A percentile compares a stretch with the other conserved stretches of the same genome.
Evolutionary conservation across 2,329 filamentous ascomycete genomes (phyloP).

Genomic region (Fusarium pseudoanthophilum): DNA sequence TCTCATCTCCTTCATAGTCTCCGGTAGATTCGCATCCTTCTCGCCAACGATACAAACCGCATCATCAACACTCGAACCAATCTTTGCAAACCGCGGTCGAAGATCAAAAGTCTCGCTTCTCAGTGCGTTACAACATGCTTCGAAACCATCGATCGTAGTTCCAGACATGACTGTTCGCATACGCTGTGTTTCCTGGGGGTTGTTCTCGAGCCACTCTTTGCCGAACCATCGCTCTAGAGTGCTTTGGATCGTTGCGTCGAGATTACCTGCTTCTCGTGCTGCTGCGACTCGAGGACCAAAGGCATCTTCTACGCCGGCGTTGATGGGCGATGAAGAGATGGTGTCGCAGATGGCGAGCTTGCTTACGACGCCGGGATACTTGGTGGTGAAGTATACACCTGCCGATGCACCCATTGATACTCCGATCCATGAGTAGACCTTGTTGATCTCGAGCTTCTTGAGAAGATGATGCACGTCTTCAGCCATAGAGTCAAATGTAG

Average conservation of each 20-base stretch:
- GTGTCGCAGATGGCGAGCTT: constrained; percentile 55
- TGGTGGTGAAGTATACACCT: constrained; percentile 52
- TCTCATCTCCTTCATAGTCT: constrained; percentile 53
- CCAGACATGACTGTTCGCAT: constrained; percentile 51
- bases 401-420: constrained; percentile 58
- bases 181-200: constrained; percentile 50
- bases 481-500: constrained; percentile 54
- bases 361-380: constrained; percentile 52
- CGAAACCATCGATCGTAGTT: constrained; percentile 54
- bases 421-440: constrained; percentile 55
- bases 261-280: constrained; percentile 47
- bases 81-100: constrained; percentile 47
- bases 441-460: constrained; percentile 44
- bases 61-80: constrained; percentile 50
- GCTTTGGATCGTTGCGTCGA: constrained; percentile 46
- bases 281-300: constrained; percentile 51
- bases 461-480: constrained; percentile 53
- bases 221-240: constrained; percentile 57
- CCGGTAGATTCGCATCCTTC: constrained; percentile 54
- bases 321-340: constrained; percentile 52
- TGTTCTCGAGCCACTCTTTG: constrained; percentile 49
- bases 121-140: constrained; percentile 55
- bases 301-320: constrained; percentile 49
- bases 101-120: constrained; percentile 53
- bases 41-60: constrained; percentile 54